phyloP scores from a whole-genome alignment of 345 rosid species.

The Chamaenerion angustifolium region DNA sequence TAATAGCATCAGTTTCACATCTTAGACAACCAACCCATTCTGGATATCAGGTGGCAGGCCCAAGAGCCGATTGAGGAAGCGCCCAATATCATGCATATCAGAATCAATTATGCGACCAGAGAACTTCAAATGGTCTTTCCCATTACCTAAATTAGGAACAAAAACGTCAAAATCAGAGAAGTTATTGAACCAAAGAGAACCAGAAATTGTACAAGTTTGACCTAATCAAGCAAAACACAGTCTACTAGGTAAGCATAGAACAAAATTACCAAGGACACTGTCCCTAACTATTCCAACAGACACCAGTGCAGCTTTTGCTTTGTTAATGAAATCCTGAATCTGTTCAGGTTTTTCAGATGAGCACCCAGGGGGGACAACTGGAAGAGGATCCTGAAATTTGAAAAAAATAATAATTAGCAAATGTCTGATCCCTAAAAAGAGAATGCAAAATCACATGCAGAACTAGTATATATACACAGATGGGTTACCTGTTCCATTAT shows the following conservation, averaged over 20 bases:
- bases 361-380: constrained; percentile 95
- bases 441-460: constrained; percentile 4
- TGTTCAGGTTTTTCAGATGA: constrained; percentile 73
- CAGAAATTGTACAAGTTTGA: not conserved
- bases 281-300: constrained; percentile 98
- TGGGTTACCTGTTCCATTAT: constrained; percentile 79
- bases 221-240: not conserved
- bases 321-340: constrained; percentile 58
- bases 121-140: constrained; percentile 62
- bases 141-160: constrained; percentile 45
- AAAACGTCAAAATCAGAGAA: constrained; percentile 1
- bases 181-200: constrained; percentile 1
- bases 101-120: constrained; percentile 97
- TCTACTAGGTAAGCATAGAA: constrained; percentile 2
- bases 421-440: not conserved
- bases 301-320: constrained; percentile 94
- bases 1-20: not conserved
- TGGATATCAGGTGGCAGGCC: constrained; percentile 97
- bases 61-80: constrained; percentile 83
- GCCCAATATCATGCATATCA: constrained; percentile 96
- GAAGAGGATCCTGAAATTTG: constrained; percentile 64
- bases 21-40: constrained; percentile 44
- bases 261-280: constrained; percentile 47
- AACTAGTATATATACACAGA: constrained; percentile 3
- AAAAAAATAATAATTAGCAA: constrained; percentile 10